Percentiles rank a stretch among this genome's conserved stretches.
phyloP scores from a whole-genome alignment of 1,284 basidiomycete genomes.

The Heliocybe sulcata region DNA sequence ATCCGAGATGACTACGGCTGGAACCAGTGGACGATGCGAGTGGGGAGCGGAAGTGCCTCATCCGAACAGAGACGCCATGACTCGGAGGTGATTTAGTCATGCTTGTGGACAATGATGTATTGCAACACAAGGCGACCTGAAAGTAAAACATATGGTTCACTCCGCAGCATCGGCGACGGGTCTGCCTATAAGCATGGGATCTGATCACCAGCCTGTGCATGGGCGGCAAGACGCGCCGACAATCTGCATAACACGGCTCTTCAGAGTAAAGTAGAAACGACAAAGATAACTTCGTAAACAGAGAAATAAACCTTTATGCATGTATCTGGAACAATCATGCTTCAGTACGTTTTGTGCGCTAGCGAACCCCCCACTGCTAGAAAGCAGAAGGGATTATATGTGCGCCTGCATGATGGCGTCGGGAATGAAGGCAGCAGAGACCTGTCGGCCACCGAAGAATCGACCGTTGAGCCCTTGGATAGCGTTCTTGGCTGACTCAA shows the following conservation, averaged over 20 bases:
- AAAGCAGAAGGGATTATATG: conserved; percentile 34
- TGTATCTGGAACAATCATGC: neutral
- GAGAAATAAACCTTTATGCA: neutral
- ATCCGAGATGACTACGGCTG: neutral
- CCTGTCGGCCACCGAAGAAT: conserved; percentile 90
- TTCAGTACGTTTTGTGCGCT: neutral
- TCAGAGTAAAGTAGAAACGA: neutral
- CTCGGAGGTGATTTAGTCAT: neutral
- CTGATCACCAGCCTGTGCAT: neutral
- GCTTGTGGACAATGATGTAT: neutral
- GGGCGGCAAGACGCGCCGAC: neutral
- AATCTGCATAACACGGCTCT: neutral
- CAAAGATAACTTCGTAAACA: neutral
- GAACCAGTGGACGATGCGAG: neutral
- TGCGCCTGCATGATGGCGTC: conserved; percentile 92
- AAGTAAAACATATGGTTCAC: neutral
- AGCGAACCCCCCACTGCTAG: neutral
- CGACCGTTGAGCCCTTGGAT: conserved; percentile 88
- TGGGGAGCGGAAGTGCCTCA: neutral
- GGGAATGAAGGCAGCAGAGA: conserved; percentile 81
- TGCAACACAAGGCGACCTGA: neutral
- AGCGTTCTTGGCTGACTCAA: conserved; percentile 79
- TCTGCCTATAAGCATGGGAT: neutral
- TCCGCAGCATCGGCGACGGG: neutral
- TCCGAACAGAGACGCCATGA: neutral